A percentile compares a stretch with the other conserved stretches of the same genome.
Conservation (phyloP, 345 rosid species). For the Turnera subulata region DNA sequence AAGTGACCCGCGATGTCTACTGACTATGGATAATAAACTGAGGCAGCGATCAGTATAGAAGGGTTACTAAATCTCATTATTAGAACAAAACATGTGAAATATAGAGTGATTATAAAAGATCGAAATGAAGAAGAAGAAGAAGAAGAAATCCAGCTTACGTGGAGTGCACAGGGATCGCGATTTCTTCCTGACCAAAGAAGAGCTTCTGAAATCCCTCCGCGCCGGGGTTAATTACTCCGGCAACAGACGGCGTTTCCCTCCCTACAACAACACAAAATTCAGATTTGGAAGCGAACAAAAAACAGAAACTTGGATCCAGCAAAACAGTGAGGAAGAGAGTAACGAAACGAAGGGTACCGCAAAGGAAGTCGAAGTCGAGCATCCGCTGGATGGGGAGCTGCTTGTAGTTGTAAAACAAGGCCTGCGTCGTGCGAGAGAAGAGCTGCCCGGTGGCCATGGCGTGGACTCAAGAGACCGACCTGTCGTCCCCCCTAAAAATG, state of each 20-base stretch:
- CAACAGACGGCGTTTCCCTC: slow-evolving; percentile 94
- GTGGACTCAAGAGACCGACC: slow-evolving; percentile 38
- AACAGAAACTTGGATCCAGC: neutral
- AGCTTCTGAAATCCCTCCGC: slow-evolving; percentile 97
- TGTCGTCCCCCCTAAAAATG: too few relatives aligned
- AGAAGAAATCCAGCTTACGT: slow-evolving; percentile 44
- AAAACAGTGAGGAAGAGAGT: neutral
- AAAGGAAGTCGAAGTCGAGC: slow-evolving; percentile 99
- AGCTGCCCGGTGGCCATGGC: slow-evolving; percentile 93
- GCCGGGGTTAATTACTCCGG: slow-evolving; percentile 92
- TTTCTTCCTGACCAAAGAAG: slow-evolving; percentile 98
- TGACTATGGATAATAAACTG: too few relatives aligned
- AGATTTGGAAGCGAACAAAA: neutral
- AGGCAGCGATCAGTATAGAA: too few relatives aligned
- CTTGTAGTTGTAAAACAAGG: slow-evolving; percentile 90
- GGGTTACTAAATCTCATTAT: too few relatives aligned
- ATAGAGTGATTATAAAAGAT: too few relatives aligned
- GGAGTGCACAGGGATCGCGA: slow-evolving; percentile 94
- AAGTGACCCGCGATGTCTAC: too few relatives aligned
- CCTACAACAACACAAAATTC: slow-evolving; percentile 38
- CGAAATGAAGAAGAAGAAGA: too few relatives aligned
- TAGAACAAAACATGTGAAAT: too few relatives aligned
- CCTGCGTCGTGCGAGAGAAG: slow-evolving; percentile 81
- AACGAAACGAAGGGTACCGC: slow-evolving; percentile 44
- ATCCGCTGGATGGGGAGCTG: slow-evolving; percentile 95